A percentile compares a stretch with the other conserved stretches of the same genome.
Conservation (phyloP, 129 eudicot species). For the Tanacetum coccineum region DNA sequence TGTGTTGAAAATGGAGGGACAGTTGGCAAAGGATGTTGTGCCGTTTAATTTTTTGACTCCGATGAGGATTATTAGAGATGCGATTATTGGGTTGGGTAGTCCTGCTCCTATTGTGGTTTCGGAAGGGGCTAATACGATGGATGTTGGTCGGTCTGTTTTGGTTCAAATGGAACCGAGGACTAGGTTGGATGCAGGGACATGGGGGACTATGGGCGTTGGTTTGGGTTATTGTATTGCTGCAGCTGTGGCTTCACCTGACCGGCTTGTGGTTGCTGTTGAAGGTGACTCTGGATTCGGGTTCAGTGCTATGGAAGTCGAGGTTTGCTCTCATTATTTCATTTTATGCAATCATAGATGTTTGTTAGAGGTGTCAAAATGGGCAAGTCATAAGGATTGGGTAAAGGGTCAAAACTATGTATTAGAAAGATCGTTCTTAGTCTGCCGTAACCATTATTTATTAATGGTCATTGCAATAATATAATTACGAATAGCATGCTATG, state of each 20-base stretch:
- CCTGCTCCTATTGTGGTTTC: constrained; percentile 90
- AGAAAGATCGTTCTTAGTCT: too few relatives aligned
- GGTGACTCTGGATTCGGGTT: constrained; percentile 99
- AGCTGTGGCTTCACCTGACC: constrained; percentile 93
- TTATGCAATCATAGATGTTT: too few relatives aligned
- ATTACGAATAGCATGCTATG: too few relatives aligned
- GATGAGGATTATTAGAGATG: constrained; percentile 95
- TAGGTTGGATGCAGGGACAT: constrained; percentile 97
- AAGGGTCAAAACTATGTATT: too few relatives aligned
- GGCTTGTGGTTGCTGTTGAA: constrained; percentile 96
- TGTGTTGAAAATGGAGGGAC: constrained; percentile 80
- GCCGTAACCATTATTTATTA: too few relatives aligned
- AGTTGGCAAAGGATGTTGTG: constrained; percentile 67
- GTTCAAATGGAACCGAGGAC: constrained; percentile 89
- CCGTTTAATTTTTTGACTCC: constrained; percentile 93
- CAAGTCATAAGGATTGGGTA: too few relatives aligned
- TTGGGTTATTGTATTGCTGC: constrained; percentile 99
- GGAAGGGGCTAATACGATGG: constrained; percentile 99
- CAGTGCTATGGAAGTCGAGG: constrained; percentile 99
- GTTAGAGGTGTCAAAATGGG: constrained; percentile 70
- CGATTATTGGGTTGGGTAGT: constrained; percentile 64
- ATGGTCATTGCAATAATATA: too few relatives aligned
- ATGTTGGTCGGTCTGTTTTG: constrained; percentile 88
- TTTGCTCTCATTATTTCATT: too few relatives aligned
- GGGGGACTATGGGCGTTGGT: constrained; percentile 99